These are phyloP conservation scores for Lyophyllum shimeji DNA, from an alignment of 768 basidiomycete genomes.

Conservation along the genomic window DNA sequence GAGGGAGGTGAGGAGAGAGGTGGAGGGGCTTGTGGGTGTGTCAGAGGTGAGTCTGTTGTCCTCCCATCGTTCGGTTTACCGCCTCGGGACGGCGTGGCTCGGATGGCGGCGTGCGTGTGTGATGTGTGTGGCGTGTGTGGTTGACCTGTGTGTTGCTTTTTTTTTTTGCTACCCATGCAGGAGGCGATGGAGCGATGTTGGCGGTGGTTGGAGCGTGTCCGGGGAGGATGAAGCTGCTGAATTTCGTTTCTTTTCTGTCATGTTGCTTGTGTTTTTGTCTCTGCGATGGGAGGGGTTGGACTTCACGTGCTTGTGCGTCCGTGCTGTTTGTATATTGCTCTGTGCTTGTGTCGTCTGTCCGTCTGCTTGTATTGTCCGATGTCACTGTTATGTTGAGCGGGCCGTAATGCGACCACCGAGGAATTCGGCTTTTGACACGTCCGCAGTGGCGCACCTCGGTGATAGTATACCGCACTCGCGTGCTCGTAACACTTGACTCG, in stretches of 20 bases:
- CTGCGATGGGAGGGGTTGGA: background rate
- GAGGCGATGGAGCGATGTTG: slow-evolving; percentile 9
- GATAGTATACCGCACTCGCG: too few species aligned
- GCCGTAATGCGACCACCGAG: too few species aligned
- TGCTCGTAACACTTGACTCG: too few species aligned
- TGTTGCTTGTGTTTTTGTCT: background rate
- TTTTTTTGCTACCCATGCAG: background rate
- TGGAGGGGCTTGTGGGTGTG: slow-evolving; percentile 33
- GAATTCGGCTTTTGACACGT: too few species aligned
- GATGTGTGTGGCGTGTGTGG: background rate
- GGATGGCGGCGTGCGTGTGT: too few species aligned
- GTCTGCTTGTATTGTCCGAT: too few species aligned
- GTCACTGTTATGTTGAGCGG: too few species aligned
- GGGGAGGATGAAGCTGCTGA: background rate
- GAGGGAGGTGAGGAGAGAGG: slow-evolving; percentile 36
- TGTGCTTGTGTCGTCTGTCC: too few species aligned
- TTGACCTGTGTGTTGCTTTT: background rate
- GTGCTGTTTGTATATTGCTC: too few species aligned
- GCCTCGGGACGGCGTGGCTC: background rate
- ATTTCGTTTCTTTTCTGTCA: background rate
- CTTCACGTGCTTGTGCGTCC: too few species aligned
- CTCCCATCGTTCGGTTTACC: background rate
- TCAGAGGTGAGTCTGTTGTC: slow-evolving; percentile 31
- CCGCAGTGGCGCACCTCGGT: too few species aligned
- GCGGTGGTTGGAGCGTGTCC: slow-evolving; percentile 10